Conservation (phyloP, 306 rosid genomes). For the barrel medic (Medicago truncatula) region DNA sequence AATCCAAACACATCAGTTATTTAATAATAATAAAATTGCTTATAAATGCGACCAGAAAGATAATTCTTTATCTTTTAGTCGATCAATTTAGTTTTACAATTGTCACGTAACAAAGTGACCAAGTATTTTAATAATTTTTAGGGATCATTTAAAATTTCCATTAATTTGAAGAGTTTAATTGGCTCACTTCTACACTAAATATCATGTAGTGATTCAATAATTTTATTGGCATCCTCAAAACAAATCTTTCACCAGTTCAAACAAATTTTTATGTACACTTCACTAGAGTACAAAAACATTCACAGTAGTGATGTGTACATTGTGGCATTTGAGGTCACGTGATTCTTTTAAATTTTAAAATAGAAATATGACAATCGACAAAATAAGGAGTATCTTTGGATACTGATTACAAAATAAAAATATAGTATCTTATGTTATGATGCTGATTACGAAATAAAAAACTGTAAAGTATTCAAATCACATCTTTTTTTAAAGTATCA, state of each 20-base stretch:
- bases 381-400: conserved; percentile 2
- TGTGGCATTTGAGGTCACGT: conserved; percentile 35
- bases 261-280: background rate
- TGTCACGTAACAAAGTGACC: background rate
- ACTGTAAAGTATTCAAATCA: background rate
- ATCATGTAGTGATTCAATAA: background rate
- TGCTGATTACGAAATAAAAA: background rate
- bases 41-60: too few species aligned
- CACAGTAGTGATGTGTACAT: conserved; percentile 1
- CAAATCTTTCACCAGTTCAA: background rate
- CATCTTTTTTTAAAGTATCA: background rate
- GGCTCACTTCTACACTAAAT: background rate
- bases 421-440: conserved; percentile 3
- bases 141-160: background rate
- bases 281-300: background rate
- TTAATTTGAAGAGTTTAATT: background rate
- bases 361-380: background rate
- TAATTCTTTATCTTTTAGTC: background rate
- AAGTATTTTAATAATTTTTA: background rate
- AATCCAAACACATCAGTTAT: too few species aligned
- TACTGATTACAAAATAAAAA: background rate
- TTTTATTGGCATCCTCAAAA: background rate
- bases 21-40: too few species aligned
- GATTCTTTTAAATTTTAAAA: conserved; percentile 22
- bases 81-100: background rate